These are phyloP conservation scores for Lanmaoa rubissima DNA, from an alignment of 768 basidiomycete species.

Conservation along the genomic window DNA sequence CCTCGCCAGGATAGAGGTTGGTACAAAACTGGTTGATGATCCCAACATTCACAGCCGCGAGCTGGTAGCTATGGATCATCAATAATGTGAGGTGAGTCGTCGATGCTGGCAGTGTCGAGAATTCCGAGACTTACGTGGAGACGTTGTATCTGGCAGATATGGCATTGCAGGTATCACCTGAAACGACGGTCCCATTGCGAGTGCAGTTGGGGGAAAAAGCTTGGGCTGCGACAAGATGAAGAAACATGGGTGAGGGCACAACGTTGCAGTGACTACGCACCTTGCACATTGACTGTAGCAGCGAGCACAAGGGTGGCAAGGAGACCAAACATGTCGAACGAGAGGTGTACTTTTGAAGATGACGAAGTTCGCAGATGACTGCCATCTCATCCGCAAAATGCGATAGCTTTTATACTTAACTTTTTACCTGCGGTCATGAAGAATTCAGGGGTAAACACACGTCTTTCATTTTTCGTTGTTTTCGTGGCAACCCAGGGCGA, in stretches of 20 bases:
- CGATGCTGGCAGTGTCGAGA: neutral
- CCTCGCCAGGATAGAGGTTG: slow-evolving; percentile 54
- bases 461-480: neutral
- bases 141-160: slow-evolving; percentile 38
- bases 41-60: slow-evolving; percentile 48
- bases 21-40: slow-evolving; percentile 51
- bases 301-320: slow-evolving; percentile 15
- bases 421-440: neutral
- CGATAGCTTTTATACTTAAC: slow-evolving; percentile 19
- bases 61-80: slow-evolving; percentile 47
- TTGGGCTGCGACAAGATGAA: too few species aligned
- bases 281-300: slow-evolving; percentile 11
- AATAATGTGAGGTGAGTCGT: neutral
- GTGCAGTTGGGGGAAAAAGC: too few species aligned
- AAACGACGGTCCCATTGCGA: too few species aligned
- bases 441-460: neutral
- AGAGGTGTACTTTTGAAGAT: neutral
- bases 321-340: slow-evolving; percentile 19
- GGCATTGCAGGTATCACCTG: too few species aligned
- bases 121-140: slow-evolving; percentile 50
- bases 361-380: neutral
- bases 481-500: too few species aligned
- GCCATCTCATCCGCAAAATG: neutral
- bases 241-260: too few species aligned
- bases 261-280: slow-evolving; percentile 9